These are phyloP conservation scores for Leccinum pallidistipes DNA, from an alignment of 1,284 basidiomycete species.

Conservation along the genomic window DNA sequence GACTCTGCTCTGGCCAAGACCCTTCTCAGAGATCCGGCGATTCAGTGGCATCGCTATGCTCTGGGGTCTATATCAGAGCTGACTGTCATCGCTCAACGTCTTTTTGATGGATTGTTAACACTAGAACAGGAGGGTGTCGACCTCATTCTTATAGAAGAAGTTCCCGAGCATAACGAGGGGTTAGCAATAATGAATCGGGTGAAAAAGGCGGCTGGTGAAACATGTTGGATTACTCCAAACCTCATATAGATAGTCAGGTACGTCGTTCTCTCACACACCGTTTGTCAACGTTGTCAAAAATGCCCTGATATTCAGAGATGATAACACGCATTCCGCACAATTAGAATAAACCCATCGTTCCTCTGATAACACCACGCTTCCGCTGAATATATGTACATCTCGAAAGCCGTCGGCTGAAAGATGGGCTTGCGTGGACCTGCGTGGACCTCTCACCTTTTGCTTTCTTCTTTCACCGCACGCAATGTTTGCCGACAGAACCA, in stretches of 20 bases:
- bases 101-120: constrained; percentile 88
- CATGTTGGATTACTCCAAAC: constrained; percentile 44
- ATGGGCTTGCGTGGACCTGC: neutral
- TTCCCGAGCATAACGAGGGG: constrained; percentile 82
- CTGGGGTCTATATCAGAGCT: constrained; percentile 69
- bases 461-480: neutral
- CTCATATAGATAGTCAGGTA: constrained; percentile 27
- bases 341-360: neutral
- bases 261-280: constrained; percentile 1
- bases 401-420: neutral
- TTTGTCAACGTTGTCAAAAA: neutral
- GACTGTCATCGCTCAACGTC: constrained; percentile 70
- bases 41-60: constrained; percentile 53
- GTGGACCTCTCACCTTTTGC: neutral
- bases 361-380: neutral
- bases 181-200: constrained; percentile 98
- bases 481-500: neutral
- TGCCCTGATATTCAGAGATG: neutral
- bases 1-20: constrained; percentile 56
- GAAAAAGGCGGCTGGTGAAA: constrained; percentile 85
- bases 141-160: constrained; percentile 86
- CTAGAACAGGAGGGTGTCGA: constrained; percentile 79
- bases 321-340: neutral
- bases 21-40: constrained; percentile 38
- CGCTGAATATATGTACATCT: neutral